phyloP scores from a whole-genome alignment of 2,329 filamentous ascomycete species.

The Trichoderma sp. region DNA sequence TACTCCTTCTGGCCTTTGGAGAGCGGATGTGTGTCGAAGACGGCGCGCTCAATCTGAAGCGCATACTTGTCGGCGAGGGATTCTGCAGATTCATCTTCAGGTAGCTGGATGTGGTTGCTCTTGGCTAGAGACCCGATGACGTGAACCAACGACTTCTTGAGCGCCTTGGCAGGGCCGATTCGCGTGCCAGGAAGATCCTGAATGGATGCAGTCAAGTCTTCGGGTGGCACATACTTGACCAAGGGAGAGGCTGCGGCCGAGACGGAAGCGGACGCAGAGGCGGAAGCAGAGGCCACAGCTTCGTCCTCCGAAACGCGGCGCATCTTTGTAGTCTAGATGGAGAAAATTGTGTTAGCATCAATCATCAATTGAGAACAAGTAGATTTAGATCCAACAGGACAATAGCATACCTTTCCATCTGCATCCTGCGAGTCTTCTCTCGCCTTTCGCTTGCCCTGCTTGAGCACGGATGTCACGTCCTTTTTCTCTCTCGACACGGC shows the following conservation, averaged over 20 bases:
- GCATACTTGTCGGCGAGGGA: slow-evolving; percentile 67
- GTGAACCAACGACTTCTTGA: slow-evolving; percentile 67
- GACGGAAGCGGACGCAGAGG: not conserved
- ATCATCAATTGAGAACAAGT: not conserved
- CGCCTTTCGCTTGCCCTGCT: slow-evolving; percentile 54
- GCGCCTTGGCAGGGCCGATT: slow-evolving; percentile 64
- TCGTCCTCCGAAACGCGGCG: slow-evolving; percentile 56
- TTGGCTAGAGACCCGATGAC: slow-evolving; percentile 67
- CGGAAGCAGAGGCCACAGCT: slow-evolving; percentile 30
- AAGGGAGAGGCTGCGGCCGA: slow-evolving; percentile 29
- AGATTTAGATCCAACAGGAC: not conserved
- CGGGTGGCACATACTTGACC: slow-evolving; percentile 47
- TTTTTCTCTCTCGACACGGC: slow-evolving; percentile 48
- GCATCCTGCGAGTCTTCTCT: slow-evolving; percentile 55
- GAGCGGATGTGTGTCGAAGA: slow-evolving; percentile 54
- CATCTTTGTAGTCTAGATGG: slow-evolving; percentile 41
- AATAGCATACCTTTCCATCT: slow-evolving; percentile 44
- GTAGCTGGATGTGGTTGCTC: slow-evolving; percentile 59
- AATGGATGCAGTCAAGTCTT: slow-evolving; percentile 51
- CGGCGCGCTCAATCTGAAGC: slow-evolving; percentile 74
- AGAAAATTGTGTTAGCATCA: slow-evolving; percentile 17
- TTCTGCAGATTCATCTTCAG: slow-evolving; percentile 61
- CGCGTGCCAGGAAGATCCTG: slow-evolving; percentile 60
- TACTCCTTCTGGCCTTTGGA: slow-evolving; percentile 49
- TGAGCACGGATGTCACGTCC: slow-evolving; percentile 45